Base-by-base conservation (phyloP, 2,329 filamentous ascomycete species). In the Nothomitra cinnamomea region DNA sequence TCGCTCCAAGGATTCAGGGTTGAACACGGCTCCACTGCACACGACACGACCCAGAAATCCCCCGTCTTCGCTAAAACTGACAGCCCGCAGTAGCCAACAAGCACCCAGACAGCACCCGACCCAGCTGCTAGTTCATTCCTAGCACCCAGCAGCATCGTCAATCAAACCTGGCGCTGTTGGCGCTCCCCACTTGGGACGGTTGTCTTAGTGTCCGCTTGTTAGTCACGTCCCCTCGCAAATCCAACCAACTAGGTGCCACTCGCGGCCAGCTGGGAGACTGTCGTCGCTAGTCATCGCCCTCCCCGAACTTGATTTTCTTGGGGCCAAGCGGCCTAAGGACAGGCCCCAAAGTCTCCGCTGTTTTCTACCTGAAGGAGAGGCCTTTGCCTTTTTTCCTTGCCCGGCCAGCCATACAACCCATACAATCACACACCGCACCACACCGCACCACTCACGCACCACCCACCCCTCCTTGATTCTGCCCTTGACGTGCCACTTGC, bases 1-100 rank as follows among this genome's bases (percentile, higher is more conserved):
- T 35, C 25, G 24, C 45, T 49, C 45, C 45, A 35, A 28, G n/a
- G 45, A 49, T 49, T 24, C 45, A 49, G 45, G 45, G 32, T 49
- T 24, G 22, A 32, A 19, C 17, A 47, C 22, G 24, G 24, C 25
- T 24, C 15, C 43, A 28, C 43, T 19, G n/a, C 42, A 21, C 43
- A 28, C 43, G 15, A 5, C 42, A 21, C 28, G 5, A 45, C 42
- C 42, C 17, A 22, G 12, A 28, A 49, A 17, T 24, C 21, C 45
- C 10, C 45, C 45, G 24, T 10, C 7, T 10, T 49, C 45, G 45
- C 28, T 32, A 32, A 32, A n/a, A 32, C 28, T 32, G 28, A 32
- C 28, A 32, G 28, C 28, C 28, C 10, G 28, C 28, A 32, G 28
- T 32, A 10, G 10, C 28, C 28, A 32, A 10, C 28, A 32, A 10